A percentile compares a stretch with the other conserved stretches of the same genome.
Conservation (phyloP, 2,329 filamentous ascomycete species). For the Tolypocladium sp. region DNA sequence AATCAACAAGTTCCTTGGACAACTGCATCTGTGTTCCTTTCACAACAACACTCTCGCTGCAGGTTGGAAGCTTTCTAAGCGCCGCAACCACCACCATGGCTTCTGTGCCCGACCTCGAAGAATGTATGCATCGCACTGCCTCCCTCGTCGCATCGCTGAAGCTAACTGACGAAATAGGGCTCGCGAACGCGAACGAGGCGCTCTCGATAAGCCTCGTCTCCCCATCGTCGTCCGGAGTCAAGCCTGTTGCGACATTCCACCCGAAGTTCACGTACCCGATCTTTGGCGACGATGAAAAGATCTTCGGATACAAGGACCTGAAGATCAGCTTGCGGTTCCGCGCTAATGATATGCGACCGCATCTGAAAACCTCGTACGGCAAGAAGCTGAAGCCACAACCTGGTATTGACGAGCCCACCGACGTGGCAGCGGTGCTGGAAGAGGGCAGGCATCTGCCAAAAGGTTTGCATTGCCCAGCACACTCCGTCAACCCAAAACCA, state of each 20-base stretch:
- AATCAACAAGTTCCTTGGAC: background rate
- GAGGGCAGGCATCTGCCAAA: constrained; percentile 59
- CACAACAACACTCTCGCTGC: background rate
- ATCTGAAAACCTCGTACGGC: constrained; percentile 60
- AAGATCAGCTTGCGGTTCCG: constrained; percentile 63
- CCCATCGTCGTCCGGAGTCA: constrained; percentile 37
- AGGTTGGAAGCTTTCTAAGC: background rate
- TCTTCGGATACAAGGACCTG: constrained; percentile 82
- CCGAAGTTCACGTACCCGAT: constrained; percentile 86
- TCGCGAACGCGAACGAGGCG: constrained; percentile 51
- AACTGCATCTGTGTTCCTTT: background rate
- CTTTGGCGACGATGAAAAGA: constrained; percentile 85
- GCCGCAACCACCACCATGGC: constrained; percentile 15
- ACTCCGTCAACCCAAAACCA: background rate
- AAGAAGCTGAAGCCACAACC: constrained; percentile 58
- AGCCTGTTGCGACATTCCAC: constrained; percentile 60
- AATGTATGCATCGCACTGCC: constrained; percentile 17
- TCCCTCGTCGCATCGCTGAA: background rate
- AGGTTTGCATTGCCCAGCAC: constrained; percentile 22
- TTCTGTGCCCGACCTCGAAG: constrained; percentile 18
- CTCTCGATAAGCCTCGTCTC: constrained; percentile 51
- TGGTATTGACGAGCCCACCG: constrained; percentile 58
- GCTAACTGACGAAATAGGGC: constrained; percentile 33
- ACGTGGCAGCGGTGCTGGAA: constrained; percentile 57
- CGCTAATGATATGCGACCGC: constrained; percentile 67